Evolutionary conservation across 495 filamentous ascomycete genomes (phyloP).

Genomic region (Echria macrotheca): DNA sequence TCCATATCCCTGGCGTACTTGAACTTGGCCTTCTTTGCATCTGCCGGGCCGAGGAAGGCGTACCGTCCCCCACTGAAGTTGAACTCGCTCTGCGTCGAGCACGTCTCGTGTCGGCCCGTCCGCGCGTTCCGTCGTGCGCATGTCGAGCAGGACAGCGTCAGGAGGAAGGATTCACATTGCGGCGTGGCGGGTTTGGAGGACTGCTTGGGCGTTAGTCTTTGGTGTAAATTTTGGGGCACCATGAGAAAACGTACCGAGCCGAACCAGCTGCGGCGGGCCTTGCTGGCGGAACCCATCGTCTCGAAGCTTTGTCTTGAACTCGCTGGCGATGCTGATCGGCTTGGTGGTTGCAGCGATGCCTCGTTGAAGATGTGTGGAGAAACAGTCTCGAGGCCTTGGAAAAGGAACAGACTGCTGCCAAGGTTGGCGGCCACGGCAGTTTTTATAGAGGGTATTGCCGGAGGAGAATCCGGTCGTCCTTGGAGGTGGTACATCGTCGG

Average conservation of each 20-base stretch:
- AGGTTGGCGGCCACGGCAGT: constrained; percentile 17
- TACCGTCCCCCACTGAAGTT: not conserved
- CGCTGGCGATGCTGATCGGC: not conserved
- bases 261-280: not conserved
- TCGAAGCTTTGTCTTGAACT: not conserved
- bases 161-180: not conserved
- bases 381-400: constrained; percentile 6
- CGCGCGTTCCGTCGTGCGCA: not conserved
- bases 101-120: not conserved
- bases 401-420: constrained; percentile 15
- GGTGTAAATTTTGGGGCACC: not conserved
- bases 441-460: constrained; percentile 15
- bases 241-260: not conserved
- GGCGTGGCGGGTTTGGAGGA: not conserved
- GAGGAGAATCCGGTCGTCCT: not conserved
- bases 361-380: constrained; percentile 10
- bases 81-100: not conserved
- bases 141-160: not conserved
- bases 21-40: not conserved
- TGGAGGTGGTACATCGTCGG: not conserved
- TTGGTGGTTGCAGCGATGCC: not conserved
- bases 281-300: not conserved
- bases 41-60: not conserved
- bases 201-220: not conserved
- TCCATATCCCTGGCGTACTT: not conserved